These are phyloP conservation scores for Anastatica hierochuntica DNA, from an alignment of 345 rosid species.

Conservation along the genomic window DNA sequence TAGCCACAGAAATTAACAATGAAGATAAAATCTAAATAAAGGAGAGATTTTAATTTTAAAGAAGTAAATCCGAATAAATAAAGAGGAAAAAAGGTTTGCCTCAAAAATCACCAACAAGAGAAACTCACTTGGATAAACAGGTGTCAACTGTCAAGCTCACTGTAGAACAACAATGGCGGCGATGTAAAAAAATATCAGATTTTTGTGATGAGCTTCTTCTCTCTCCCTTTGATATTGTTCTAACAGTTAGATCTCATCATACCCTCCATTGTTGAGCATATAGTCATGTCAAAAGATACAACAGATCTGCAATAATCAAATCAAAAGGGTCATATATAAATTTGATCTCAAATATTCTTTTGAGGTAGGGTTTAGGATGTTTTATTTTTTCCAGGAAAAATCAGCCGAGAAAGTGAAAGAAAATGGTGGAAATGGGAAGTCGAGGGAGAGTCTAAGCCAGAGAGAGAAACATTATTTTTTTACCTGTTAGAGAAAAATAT, in stretches of 20 bases:
- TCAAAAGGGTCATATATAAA: neutral
- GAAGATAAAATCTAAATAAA: neutral
- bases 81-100: constrained; percentile 4
- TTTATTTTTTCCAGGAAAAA: neutral
- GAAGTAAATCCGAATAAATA: neutral
- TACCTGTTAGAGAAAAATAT: constrained; percentile 27
- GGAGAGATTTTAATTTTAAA: neutral
- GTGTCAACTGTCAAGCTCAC: constrained; percentile 27
- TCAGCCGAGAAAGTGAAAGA: constrained; percentile 20
- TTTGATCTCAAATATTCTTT: too few species aligned
- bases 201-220: constrained; percentile 2
- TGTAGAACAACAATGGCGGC: constrained; percentile 27
- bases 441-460: constrained; percentile 1
- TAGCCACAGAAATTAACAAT: neutral
- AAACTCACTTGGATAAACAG: constrained; percentile 29
- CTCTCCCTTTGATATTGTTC: neutral
- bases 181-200: too few species aligned
- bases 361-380: neutral
- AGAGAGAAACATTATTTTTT: constrained; percentile 8
- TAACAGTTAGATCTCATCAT: constrained; percentile 21
- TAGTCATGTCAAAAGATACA: neutral
- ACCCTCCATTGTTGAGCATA: neutral
- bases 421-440: constrained; percentile 14
- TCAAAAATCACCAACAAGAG: constrained; percentile 26
- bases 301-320: constrained; percentile 21